phyloP scores from a whole-genome alignment of 495 filamentous ascomycete genomes.

The Neurospora sp. region DNA sequence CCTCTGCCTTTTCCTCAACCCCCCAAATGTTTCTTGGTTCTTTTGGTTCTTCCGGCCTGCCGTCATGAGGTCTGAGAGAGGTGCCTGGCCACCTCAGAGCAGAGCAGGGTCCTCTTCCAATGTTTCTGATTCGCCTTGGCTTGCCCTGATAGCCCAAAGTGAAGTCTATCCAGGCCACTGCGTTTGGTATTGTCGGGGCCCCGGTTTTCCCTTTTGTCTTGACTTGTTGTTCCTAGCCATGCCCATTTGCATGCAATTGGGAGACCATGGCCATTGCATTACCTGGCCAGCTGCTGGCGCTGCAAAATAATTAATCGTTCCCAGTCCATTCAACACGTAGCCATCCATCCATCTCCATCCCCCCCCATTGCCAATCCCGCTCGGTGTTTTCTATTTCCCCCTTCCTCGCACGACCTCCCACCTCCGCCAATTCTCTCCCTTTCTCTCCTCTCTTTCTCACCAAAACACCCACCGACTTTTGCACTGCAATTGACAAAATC shows the following conservation, averaged over 20 bases:
- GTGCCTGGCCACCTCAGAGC: neutral
- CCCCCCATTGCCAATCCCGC: neutral
- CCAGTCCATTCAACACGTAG: constrained; percentile 27
- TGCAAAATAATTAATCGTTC: constrained; percentile 27
- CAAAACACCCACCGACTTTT: constrained; percentile 40
- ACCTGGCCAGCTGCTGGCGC: constrained; percentile 13
- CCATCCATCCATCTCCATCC: constrained; percentile 30
- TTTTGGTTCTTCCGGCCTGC: constrained; percentile 3
- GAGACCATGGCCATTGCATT: neutral
- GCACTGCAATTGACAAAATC: constrained; percentile 28
- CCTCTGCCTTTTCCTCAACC: neutral
- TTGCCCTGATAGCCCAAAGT: constrained; percentile 4
- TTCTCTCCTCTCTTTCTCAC: constrained; percentile 21
- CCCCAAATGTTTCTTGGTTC: neutral
- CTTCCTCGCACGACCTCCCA: constrained; percentile 10
- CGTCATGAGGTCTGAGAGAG: neutral
- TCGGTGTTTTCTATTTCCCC: constrained; percentile 4
- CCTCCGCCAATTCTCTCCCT: neutral
- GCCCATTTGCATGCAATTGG: constrained; percentile 1
- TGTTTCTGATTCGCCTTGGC: neutral
- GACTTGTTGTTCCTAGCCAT: constrained; percentile 9
- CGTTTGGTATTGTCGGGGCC: constrained; percentile 22
- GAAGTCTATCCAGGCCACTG: neutral
- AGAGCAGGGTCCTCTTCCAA: neutral
- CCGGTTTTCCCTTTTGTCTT: constrained; percentile 33